These are phyloP conservation scores for Trapa bicornis DNA, from an alignment of 345 rosid genomes.

Conservation along the genomic window DNA sequence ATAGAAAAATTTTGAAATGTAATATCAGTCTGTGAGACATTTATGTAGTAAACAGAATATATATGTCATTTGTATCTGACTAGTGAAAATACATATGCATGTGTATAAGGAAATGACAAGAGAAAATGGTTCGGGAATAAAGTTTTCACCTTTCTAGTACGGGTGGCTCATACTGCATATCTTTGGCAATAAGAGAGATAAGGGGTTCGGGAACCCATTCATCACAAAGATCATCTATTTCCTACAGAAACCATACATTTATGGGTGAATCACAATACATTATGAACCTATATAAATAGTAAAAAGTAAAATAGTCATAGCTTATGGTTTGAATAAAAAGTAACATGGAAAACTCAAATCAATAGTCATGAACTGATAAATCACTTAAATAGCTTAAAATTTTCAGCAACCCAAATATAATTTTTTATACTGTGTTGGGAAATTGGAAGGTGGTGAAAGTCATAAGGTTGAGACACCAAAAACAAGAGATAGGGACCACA, in stretches of 20 bases:
- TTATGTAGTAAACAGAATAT: too few relatives aligned
- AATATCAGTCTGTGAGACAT: too few relatives aligned
- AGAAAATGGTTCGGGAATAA: not conserved
- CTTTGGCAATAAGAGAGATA: slow-evolving; percentile 63
- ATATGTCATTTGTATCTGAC: too few relatives aligned
- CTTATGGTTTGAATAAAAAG: not conserved
- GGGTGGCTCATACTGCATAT: slow-evolving; percentile 61
- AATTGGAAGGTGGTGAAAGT: too few relatives aligned
- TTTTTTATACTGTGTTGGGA: not conserved
- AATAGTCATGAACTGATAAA: too few relatives aligned
- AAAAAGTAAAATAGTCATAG: not conserved
- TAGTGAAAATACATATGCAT: too few relatives aligned
- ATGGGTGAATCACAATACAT: not conserved
- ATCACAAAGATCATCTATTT: slow-evolving; percentile 88
- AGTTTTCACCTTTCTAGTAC: slow-evolving; percentile 61
- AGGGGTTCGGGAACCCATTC: slow-evolving; percentile 96
- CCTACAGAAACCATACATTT: slow-evolving; percentile 29
- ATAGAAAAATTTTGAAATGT: too few relatives aligned
- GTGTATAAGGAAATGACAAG: not conserved
- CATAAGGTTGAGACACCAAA: not conserved
- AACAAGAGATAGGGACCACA: not conserved
- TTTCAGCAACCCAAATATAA: not conserved
- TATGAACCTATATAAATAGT: not conserved
- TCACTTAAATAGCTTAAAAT: not conserved
- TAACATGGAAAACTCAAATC: not conserved